Evolutionary conservation across 495 filamentous ascomycete genomes (phyloP).

Genomic region (Chaetomium tenue): DNA sequence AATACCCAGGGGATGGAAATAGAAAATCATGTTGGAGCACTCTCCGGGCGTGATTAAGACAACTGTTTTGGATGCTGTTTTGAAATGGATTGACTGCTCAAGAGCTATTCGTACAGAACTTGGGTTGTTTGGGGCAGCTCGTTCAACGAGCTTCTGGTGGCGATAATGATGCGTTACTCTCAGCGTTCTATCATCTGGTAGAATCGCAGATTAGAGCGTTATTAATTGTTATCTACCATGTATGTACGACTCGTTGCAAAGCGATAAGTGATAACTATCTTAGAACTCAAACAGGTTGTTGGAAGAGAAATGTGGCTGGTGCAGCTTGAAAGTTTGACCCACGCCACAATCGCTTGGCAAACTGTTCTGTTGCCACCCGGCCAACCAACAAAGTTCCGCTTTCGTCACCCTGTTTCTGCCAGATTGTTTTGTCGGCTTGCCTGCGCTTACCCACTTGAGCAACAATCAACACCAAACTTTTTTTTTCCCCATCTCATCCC

Average conservation of each 20-base stretch:
- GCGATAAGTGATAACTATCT: too few relatives aligned
- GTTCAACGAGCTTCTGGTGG: too few relatives aligned
- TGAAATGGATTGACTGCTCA: too few relatives aligned
- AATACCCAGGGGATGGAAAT: conserved; percentile 51
- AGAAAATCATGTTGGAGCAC: conserved; percentile 28
- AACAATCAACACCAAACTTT: conserved; percentile 14
- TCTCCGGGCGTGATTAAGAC: background rate
- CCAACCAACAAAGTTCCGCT: conserved; percentile 20
- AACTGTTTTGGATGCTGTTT: too few relatives aligned
- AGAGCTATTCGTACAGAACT: too few relatives aligned
- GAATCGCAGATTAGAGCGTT: too few relatives aligned
- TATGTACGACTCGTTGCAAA: too few relatives aligned
- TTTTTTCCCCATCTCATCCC: conserved; percentile 13
- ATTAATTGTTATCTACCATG: too few relatives aligned
- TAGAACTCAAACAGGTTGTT: too few relatives aligned
- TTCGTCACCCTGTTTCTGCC: background rate
- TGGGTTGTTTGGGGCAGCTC: too few relatives aligned
- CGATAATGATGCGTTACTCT: too few relatives aligned
- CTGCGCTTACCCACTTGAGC: background rate
- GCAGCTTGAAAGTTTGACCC: background rate
- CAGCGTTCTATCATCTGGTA: too few relatives aligned
- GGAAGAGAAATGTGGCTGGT: background rate
- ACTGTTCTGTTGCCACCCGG: conserved; percentile 26
- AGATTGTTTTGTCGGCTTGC: conserved; percentile 22
- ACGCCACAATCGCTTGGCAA: conserved; percentile 22